phyloP scores from a whole-genome alignment of 179 eudicot species.

The Silene coronaria region DNA sequence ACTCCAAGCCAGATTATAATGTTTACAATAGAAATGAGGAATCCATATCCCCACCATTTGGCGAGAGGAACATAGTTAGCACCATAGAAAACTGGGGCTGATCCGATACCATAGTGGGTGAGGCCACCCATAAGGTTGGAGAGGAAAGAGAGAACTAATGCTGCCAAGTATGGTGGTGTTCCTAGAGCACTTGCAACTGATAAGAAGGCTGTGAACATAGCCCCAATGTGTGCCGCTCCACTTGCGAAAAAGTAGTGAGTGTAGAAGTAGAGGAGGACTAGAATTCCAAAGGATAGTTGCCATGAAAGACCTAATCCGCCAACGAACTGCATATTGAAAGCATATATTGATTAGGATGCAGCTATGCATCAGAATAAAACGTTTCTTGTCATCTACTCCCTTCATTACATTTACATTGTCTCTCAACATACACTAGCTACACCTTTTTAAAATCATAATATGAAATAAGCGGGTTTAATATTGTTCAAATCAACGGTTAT shows the following conservation, averaged over 20 bases:
- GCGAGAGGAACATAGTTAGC: constrained; percentile 89
- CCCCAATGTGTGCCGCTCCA: constrained; percentile 98
- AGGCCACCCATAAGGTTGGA: constrained; percentile 98
- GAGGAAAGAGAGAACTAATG: constrained; percentile 76
- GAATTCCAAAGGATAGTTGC: constrained; percentile 91
- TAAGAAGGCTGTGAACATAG: constrained; percentile 92
- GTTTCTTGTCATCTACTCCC: neutral
- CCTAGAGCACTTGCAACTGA: constrained; percentile 91
- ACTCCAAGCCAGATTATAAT: constrained; percentile 90
- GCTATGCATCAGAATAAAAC: neutral
- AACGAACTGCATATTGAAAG: constrained; percentile 60
- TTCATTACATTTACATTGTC: neutral
- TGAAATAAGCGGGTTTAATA: neutral
- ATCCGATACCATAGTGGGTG: constrained; percentile 93
- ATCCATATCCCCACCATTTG: constrained; percentile 96
- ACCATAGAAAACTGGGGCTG: constrained; percentile 93
- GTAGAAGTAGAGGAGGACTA: constrained; percentile 93
- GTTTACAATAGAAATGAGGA: constrained; percentile 75
- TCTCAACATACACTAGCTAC: neutral
- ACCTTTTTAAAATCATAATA: neutral
- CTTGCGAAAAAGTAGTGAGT: constrained; percentile 97
- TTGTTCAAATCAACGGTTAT: neutral
- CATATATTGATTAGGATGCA: constrained; percentile 10
- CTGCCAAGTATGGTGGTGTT: constrained; percentile 77
- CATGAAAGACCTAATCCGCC: constrained; percentile 96